These are phyloP conservation scores for Magnusiomyces fungicola DNA, from an alignment of 1,139 yeast species.

Conservation along the genomic window DNA sequence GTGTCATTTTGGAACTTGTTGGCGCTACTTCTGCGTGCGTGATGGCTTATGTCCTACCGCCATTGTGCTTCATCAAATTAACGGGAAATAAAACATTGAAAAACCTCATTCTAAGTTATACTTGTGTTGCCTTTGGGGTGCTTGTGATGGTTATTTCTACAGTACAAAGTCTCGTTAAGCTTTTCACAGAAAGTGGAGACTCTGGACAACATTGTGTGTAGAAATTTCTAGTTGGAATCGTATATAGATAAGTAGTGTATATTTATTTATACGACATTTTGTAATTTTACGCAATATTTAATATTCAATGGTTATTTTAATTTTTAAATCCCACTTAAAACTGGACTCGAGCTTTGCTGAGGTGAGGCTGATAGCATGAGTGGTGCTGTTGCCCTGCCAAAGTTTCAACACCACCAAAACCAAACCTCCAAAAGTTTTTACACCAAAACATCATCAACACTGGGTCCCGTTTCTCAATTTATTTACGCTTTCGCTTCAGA, in stretches of 20 bases:
- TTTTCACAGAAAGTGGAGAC: slow-evolving; percentile 38
- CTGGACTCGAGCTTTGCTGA: too few relatives aligned
- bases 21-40: slow-evolving; percentile 92
- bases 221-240: neutral
- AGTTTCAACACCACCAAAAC: neutral
- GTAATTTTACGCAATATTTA: too few relatives aligned
- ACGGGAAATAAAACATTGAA: slow-evolving; percentile 41
- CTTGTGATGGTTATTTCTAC: slow-evolving; percentile 74
- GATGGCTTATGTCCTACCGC: slow-evolving; percentile 90
- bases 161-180: slow-evolving; percentile 54
- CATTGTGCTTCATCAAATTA: slow-evolving; percentile 67
- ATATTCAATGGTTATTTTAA: too few relatives aligned
- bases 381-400: too few relatives aligned
- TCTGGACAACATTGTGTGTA: slow-evolving; percentile 10
- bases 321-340: too few relatives aligned
- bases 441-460: too few relatives aligned
- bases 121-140: slow-evolving; percentile 65
- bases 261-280: too few relatives aligned
- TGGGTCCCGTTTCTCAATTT: neutral
- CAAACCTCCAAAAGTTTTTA: neutral
- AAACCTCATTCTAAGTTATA: slow-evolving; percentile 48
- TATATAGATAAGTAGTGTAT: neutral
- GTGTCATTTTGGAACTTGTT: slow-evolving; percentile 78
- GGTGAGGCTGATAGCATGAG: too few relatives aligned
- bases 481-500: neutral